Evolutionary conservation across 2,329 filamentous ascomycete species (phyloP).

Genomic region (Dothistroma septosporum): DNA sequence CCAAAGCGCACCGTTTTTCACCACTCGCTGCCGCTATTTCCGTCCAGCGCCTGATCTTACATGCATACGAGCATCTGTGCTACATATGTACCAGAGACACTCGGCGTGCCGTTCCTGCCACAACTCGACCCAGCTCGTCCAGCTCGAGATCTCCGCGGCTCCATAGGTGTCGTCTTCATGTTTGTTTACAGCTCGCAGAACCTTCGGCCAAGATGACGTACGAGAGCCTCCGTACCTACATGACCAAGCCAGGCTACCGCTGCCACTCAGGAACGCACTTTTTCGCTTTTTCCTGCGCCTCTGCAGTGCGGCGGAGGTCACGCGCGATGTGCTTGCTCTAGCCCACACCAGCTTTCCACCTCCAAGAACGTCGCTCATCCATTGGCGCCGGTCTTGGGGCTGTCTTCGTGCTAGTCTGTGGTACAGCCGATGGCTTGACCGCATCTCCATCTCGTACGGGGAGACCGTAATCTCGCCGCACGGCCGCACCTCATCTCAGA

Average conservation of each 20-base stretch:
- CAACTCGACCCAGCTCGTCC: neutral
- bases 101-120: neutral
- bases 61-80: neutral
- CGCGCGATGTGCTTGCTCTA: neutral
- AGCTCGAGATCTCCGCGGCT: neutral
- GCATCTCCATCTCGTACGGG: neutral
- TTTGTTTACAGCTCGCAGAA: neutral
- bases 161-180: neutral
- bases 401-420: neutral
- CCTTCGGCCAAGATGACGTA: neutral
- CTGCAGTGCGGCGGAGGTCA: neutral
- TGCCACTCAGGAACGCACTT: neutral
- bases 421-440: neutral
- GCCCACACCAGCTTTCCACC: no score
- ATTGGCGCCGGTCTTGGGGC: no score
- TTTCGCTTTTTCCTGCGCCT: neutral
- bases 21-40: slow-evolving; percentile 2
- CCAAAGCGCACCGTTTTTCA: neutral
- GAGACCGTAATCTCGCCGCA: slow-evolving; percentile 1
- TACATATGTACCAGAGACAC: neutral
- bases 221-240: neutral
- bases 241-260: neutral
- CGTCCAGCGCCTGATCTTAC: neutral
- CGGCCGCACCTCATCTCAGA: neutral
- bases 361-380: no score